Conservation (phyloP, 2,329 filamentous ascomycete genomes). For the Pyricularia sp. region DNA sequence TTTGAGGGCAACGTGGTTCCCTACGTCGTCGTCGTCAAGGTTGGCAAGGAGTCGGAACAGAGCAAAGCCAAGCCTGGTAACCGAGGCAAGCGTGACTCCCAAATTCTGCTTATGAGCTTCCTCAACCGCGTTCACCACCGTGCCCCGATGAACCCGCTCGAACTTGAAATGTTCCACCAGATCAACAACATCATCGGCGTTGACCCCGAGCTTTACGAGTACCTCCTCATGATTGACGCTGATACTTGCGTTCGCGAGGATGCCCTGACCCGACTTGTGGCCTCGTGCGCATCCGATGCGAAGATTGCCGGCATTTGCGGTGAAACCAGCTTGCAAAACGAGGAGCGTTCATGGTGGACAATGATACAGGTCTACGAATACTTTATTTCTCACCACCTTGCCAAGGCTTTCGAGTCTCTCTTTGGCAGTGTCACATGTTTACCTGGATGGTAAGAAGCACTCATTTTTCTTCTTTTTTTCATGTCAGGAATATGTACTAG, state of each 20-base stretch:
- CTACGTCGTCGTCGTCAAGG: constrained; percentile 91
- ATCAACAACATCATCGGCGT: constrained; percentile 98
- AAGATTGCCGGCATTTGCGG: constrained; percentile 90
- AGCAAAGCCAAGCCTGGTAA: constrained; percentile 88
- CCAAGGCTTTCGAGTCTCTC: constrained; percentile 95
- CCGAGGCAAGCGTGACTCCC: constrained; percentile 97
- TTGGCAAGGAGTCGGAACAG: constrained; percentile 94
- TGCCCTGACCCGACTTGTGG: constrained; percentile 84
- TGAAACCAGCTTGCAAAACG: constrained; percentile 88
- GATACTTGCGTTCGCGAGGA: constrained; percentile 90
- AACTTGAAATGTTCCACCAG: constrained; percentile 97
- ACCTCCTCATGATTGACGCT: constrained; percentile 90
- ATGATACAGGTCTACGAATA: constrained; percentile 99
- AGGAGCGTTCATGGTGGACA: constrained; percentile 85
- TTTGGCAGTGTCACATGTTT: constrained; percentile 98
- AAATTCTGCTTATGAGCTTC: constrained; percentile 98
- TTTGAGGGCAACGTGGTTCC: constrained; percentile 96
- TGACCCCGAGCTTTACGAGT: constrained; percentile 97
- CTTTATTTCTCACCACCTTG: constrained; percentile 94
- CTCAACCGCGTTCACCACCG: constrained; percentile 99
- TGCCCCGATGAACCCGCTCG: constrained; percentile 86
- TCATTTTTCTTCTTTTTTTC: not conserved
- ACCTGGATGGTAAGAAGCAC: constrained; percentile 76
- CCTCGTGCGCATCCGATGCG: constrained; percentile 84
- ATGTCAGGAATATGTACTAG: not conserved